Evolutionary conservation across 2,329 filamentous ascomycete genomes (phyloP).

Genomic region (Canariomyces notabilis): DNA sequence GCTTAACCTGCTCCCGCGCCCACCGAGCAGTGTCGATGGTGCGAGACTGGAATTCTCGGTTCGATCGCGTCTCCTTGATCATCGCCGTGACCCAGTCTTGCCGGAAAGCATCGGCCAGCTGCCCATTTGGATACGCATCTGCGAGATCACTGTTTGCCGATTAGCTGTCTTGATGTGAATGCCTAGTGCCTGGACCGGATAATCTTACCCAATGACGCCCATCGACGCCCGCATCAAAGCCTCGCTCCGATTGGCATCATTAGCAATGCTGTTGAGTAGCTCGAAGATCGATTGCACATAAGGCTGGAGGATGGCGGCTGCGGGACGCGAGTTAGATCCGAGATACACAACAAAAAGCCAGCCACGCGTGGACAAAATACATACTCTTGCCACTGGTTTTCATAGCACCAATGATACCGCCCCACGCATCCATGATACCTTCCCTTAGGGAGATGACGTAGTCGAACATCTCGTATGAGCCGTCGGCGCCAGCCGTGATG

Average conservation of each 20-base stretch:
- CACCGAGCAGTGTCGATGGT: constrained; percentile 94
- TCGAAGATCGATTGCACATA: constrained; percentile 84
- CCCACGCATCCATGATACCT: constrained; percentile 99
- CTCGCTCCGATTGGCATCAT: constrained; percentile 85
- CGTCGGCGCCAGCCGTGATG: constrained; percentile 72
- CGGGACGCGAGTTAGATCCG: constrained; percentile 27
- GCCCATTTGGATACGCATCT: constrained; percentile 86
- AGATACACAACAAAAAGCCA: background rate
- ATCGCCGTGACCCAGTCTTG: constrained; percentile 84
- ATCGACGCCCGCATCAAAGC: constrained; percentile 88
- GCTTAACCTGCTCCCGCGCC: constrained; percentile 96
- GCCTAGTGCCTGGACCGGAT: too few relatives aligned
- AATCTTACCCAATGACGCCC: constrained; percentile 87
- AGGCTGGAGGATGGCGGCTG: constrained; percentile 66
- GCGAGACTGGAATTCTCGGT: constrained; percentile 76
- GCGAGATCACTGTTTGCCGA: constrained; percentile 70
- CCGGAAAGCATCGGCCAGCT: constrained; percentile 79
- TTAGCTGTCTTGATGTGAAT: constrained; percentile 31
- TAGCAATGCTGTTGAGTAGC: constrained; percentile 73
- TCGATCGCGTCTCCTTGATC: constrained; percentile 87
- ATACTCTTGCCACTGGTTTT: constrained; percentile 73
- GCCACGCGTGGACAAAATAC: constrained; percentile 29
- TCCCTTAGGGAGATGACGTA: constrained; percentile 93
- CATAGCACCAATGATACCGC: constrained; percentile 92
- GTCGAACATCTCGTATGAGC: constrained; percentile 91